Evolutionary conservation across 768 basidiomycete species (phyloP), one percentile per base, ranked within the genome.

Genomic region (Calocybe indica): DNA sequence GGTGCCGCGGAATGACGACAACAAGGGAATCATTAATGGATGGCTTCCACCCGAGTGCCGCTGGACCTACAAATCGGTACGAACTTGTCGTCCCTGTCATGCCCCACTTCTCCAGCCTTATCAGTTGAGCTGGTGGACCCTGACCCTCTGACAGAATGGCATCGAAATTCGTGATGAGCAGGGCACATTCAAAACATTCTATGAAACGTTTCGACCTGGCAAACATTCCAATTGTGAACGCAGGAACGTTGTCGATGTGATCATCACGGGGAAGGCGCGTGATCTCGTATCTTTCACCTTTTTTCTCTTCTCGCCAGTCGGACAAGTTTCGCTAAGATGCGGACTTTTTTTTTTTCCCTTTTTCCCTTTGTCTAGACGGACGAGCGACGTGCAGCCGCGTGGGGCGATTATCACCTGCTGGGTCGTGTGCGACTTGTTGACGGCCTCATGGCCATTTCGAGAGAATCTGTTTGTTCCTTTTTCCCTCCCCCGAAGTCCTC

Each of bases 391-490:
- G 66, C 70, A 15, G 60, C 64, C 13, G 77, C 78, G 2, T 86
- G 83, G 84, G 81, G 79, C 2, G 71, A 67, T 3, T 78, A 74
- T 47, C 70, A 63, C 41, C 67, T 84, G 43, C 59, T 77, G 37
- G 84, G 84, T 34, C 75, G 82, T 30, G 65, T 85, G 10, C 67
- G 84, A 30, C 62, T 77, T 6, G 67, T 68, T 35, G 84, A 86
- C 60, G 84, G 84, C 10, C 64, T 84, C 35, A 64, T 83, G 29
- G 71, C 76, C 3, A 60, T 85, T 32, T 52, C 71, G 28, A 73
- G 77, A 46, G 70, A 76, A 64, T 73, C 80, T 46, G 79, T 79
- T 47, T 49, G 75, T 63, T 29, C 37, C 12, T 44, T 22, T 34
- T 38, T 35, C 37, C 7, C 13, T 10, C 7, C 30, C 13, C 22